Conservation (phyloP, 768 basidiomycete genomes). For the Calocybe gangraenosa region DNA sequence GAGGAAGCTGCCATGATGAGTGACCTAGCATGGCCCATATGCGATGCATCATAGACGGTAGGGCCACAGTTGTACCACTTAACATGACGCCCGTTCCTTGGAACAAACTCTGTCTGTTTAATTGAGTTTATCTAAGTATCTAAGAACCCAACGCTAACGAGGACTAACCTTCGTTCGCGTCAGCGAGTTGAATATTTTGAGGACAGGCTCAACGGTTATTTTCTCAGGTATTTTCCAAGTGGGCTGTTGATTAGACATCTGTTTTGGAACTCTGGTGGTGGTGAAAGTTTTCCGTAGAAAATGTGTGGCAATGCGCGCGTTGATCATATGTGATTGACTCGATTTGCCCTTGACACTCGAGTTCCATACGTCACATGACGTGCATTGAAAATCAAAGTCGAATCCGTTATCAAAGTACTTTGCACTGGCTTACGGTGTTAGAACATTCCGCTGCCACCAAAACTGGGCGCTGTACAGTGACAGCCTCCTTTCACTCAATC, state of each 20-base stretch:
- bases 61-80: constrained; percentile 99
- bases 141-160: constrained; percentile 1
- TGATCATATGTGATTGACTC: constrained; percentile 15
- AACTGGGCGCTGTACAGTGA: no score
- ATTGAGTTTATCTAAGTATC: constrained; percentile 9
- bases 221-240: constrained; percentile 48
- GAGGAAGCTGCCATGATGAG: background rate
- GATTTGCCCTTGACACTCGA: no score
- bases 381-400: no score
- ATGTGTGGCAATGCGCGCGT: constrained; percentile 15
- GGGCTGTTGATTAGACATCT: constrained; percentile 61
- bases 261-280: constrained; percentile 3
- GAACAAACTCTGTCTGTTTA: constrained; percentile 74
- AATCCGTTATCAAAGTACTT: no score
- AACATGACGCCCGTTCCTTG: constrained; percentile 64
- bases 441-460: no score
- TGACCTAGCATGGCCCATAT: constrained; percentile 98
- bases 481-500: no score
- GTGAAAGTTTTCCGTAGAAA: constrained; percentile 11
- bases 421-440: no score
- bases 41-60: constrained; percentile 96
- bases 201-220: constrained; percentile 51
- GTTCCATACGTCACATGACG: no score
- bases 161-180: constrained; percentile 78
- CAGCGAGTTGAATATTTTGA: constrained; percentile 90